These are phyloP conservation scores for Exserohilum rostratum DNA, from an alignment of 2,329 filamentous ascomycete species.

Conservation along the genomic window DNA sequence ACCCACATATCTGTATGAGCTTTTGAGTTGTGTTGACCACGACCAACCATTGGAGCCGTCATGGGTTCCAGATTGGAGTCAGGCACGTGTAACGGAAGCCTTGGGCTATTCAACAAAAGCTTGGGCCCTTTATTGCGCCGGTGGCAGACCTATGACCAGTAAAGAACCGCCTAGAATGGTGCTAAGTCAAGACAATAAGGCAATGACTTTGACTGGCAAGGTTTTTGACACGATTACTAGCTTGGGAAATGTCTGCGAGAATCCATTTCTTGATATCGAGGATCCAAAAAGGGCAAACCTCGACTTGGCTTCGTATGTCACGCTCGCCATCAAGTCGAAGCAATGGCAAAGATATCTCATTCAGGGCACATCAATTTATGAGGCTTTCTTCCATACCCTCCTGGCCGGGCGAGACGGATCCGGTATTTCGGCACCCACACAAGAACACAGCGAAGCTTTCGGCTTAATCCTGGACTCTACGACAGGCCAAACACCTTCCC, in stretches of 20 bases:
- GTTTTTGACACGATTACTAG: constrained; percentile 21
- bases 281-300: constrained; percentile 8
- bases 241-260: constrained; percentile 11
- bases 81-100: constrained; percentile 25
- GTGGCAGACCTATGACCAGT: constrained; percentile 4
- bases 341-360: constrained; percentile 8
- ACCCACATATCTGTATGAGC: constrained; percentile 11
- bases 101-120: constrained; percentile 30
- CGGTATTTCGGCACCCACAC: constrained; percentile 13
- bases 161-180: background rate
- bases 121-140: constrained; percentile 24
- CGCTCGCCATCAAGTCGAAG: constrained; percentile 7
- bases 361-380: constrained; percentile 18
- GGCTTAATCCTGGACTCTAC: constrained; percentile 28
- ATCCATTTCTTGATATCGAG: constrained; percentile 22
- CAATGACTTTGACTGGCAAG: constrained; percentile 22
- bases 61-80: constrained; percentile 35
- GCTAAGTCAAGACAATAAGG: constrained; percentile 11
- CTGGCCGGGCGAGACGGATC: constrained; percentile 27
- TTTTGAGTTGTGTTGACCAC: constrained; percentile 33
- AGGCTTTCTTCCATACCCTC: constrained; percentile 32
- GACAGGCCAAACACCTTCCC: constrained; percentile 16
- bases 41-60: constrained; percentile 25
- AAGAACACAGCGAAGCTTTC: constrained; percentile 30
- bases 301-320: constrained; percentile 13